Evolutionary conservation across 208 protist species (phyloP).

Genomic region (Leishmania arabica): DNA sequence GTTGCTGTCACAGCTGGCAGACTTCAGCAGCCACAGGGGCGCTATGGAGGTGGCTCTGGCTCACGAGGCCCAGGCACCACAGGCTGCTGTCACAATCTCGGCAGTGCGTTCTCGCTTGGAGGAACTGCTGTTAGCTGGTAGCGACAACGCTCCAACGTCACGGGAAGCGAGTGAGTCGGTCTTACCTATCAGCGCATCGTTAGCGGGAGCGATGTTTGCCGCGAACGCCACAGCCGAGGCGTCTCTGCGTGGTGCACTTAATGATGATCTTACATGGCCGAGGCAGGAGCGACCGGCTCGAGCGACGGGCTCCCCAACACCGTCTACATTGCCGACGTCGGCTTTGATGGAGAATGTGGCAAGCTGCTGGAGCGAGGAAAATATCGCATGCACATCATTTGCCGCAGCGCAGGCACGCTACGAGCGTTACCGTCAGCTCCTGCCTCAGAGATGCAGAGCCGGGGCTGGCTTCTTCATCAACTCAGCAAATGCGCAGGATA

Average conservation of each 20-base stretch:
- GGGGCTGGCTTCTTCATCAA: background rate
- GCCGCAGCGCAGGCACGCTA: constrained; percentile 26
- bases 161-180: background rate
- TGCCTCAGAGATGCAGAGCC: background rate
- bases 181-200: background rate
- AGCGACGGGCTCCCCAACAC: background rate
- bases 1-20: background rate
- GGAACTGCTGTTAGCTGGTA: background rate
- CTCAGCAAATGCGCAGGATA: background rate
- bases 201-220: background rate
- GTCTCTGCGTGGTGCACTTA: background rate
- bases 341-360: background rate
- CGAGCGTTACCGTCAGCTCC: constrained; percentile 2
- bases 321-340: background rate
- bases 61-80: background rate
- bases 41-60: background rate
- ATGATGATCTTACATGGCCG: background rate
- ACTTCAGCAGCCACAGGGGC: background rate
- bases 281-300: background rate
- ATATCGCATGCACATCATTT: constrained; percentile 4
- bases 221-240: background rate
- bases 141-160: background rate
- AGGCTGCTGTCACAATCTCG: background rate
- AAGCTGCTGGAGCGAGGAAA: background rate
- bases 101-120: background rate